phyloP scores from a whole-genome alignment of 495 filamentous ascomycete species.

The Rostrohypoxylon terebratum region DNA sequence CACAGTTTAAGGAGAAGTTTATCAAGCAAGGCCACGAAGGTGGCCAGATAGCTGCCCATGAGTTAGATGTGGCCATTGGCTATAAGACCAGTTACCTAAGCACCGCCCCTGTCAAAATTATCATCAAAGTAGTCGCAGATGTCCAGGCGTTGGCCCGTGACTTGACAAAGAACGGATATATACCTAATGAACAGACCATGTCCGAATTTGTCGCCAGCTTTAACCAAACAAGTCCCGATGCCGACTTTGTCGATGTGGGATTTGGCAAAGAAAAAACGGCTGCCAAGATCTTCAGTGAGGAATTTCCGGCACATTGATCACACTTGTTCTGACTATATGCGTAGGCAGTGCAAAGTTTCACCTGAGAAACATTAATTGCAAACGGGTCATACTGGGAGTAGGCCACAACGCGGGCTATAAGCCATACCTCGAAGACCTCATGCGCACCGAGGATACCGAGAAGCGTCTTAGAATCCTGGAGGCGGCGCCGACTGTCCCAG shows the following conservation, averaged over 20 bases:
- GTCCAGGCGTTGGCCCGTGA: constrained; percentile 70
- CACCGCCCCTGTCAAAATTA: constrained; percentile 67
- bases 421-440: constrained; percentile 73
- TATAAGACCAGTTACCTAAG: constrained; percentile 45
- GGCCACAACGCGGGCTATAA: constrained; percentile 81
- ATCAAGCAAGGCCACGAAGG: constrained; percentile 74
- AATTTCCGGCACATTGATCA: neutral
- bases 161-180: constrained; percentile 68
- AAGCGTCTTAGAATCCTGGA: constrained; percentile 79
- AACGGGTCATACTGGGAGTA: constrained; percentile 82
- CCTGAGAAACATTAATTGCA: constrained; percentile 81
- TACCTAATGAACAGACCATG: constrained; percentile 63
- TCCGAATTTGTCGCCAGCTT: constrained; percentile 81
- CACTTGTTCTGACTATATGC: constrained; percentile 27
- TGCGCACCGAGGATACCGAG: constrained; percentile 62
- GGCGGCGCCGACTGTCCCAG: constrained; percentile 75
- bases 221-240: constrained; percentile 74
- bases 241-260: constrained; percentile 83
- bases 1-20: constrained; percentile 73
- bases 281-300: constrained; percentile 79
- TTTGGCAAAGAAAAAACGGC: constrained; percentile 74
- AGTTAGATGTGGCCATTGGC: constrained; percentile 68
- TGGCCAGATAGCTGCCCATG: constrained; percentile 75
- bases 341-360: constrained; percentile 68
- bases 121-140: constrained; percentile 63